Evolutionary conservation across 1,284 basidiomycete genomes (phyloP), one percentile per base, ranked within the genome.

Genomic region (Xanthoconium separans): DNA sequence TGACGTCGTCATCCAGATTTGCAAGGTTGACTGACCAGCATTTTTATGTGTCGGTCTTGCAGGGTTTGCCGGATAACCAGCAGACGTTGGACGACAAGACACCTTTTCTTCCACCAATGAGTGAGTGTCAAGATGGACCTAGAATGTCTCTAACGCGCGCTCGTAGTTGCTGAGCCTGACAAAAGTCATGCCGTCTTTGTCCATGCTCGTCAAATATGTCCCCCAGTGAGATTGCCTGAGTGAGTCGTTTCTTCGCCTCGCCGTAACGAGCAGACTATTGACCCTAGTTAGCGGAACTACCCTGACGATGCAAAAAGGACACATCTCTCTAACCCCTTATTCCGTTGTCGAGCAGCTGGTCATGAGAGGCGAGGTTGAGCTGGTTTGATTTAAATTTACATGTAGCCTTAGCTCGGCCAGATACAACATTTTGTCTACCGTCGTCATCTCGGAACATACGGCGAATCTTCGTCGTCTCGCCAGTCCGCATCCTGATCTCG

Each of bases 171-270:
- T 0, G 77, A 83, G 60, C 93, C 93, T 2, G 87, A 93, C 64
- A 84, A 81, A 61, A 76, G 79, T 12, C 77, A 80, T 0, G 84
- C 90, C 0, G 90, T 96, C 2, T 89, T 95, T 64, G 85, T 89
- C 1, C 89, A 87, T 66, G 91, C 91, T 12, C 76, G 85, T 18
- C 75, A 79, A 50, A 77, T 81, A 49, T 91, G 91, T 69, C 84
- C 85, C 1, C 83, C 83, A 8, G 79, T 93, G 44, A 74, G 76
- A 31, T 72, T 94, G 18, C 87, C 87, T 36, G 85, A 91, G 93
- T 95, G 63, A 50, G 83, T 75, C 12, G 1, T 49, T 13, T 24
- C 46, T 51, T 47, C 4, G 8, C 22, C 31, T 15, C 36, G 33
- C 50, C 13, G 12, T 20, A 30, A 45, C 57, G 43, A 51, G 40